Evolutionary conservation across 257 asterid species (phyloP).

Genomic region (Nicotiana knightiana): DNA sequence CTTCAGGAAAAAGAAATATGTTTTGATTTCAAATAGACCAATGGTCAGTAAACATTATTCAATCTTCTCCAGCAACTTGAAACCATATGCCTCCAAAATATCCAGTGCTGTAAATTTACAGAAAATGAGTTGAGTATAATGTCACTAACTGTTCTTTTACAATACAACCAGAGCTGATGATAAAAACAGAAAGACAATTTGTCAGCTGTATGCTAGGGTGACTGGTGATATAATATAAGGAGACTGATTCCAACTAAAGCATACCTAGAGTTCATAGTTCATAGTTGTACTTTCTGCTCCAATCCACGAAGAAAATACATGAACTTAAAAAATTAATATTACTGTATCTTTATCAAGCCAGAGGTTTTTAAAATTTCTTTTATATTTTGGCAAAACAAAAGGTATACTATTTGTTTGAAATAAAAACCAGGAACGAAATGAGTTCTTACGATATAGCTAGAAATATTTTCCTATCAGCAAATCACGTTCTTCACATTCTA

Average conservation of each 20-base stretch:
- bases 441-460: background rate
- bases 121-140: background rate
- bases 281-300: background rate
- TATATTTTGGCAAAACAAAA: background rate
- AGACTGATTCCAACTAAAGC: background rate
- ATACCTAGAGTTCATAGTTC: background rate
- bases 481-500: background rate
- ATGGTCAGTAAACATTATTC: conserved; percentile 22
- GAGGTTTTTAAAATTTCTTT: background rate
- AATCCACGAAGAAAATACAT: no score
- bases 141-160: background rate
- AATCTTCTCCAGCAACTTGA: conserved; percentile 68
- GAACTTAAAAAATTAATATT: background rate
- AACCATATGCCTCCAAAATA: conserved; percentile 68
- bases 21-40: no score
- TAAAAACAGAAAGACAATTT: background rate
- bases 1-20: no score
- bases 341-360: background rate
- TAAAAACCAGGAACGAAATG: background rate
- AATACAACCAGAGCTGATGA: background rate
- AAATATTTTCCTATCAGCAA: background rate
- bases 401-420: background rate
- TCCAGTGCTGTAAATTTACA: conserved; percentile 53
- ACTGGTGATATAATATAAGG: background rate
- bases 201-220: background rate